Conservation (phyloP, 2,329 filamentous ascomycete species). For the Fusarium siculi region DNA sequence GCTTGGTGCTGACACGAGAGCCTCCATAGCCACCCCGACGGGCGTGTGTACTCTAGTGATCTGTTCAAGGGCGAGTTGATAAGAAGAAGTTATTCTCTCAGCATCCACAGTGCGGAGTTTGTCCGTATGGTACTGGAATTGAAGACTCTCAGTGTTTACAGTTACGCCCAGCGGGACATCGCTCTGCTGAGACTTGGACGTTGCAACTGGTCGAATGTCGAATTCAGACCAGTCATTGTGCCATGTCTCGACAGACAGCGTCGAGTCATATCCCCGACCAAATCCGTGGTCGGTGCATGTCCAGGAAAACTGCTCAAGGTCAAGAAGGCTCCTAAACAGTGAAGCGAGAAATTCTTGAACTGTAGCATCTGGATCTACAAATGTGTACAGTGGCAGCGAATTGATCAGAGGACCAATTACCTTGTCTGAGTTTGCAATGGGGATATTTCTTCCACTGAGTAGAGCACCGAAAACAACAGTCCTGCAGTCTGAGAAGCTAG, state of each 20-base stretch:
- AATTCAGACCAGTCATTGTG: neutral
- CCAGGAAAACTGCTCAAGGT: neutral
- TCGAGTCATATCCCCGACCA: neutral
- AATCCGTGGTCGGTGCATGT: neutral
- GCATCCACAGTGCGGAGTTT: neutral
- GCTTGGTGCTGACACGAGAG: neutral
- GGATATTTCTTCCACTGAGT: neutral
- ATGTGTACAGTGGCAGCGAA: neutral
- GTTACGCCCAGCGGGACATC: neutral
- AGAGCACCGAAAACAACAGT: neutral
- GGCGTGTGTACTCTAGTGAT: neutral
- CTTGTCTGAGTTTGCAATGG: neutral
- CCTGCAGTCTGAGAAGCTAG: neutral
- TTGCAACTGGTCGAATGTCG: neutral
- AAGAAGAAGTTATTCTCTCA: neutral
- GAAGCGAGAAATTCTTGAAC: neutral
- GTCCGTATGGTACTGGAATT: neutral
- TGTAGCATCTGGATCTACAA: neutral
- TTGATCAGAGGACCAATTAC: neutral
- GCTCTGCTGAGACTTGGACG: neutral
- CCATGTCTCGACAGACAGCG: neutral
- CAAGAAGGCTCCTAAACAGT: neutral
- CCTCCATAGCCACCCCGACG: neutral
- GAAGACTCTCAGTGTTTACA: neutral
- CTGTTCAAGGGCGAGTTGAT: neutral